These are phyloP conservation scores for Microdochium bolleyi DNA, from an alignment of 2,329 filamentous ascomycete genomes.

Conservation along the genomic window DNA sequence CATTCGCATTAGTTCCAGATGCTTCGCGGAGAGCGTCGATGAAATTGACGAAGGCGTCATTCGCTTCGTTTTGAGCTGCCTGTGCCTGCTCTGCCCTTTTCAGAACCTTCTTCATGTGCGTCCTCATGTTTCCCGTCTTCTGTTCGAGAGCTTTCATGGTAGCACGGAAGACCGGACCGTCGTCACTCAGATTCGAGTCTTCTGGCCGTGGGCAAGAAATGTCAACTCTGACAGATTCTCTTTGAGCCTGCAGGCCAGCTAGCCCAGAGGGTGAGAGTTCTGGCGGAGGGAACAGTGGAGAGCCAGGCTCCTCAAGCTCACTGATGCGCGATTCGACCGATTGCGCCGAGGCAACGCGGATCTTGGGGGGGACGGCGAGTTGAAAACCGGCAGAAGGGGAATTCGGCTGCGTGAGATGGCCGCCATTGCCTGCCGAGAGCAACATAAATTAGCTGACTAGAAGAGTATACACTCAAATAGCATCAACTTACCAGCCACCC, in stretches of 20 bases:
- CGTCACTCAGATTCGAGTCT: constrained; percentile 77
- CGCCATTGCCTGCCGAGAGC: not conserved
- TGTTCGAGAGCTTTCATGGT: constrained; percentile 96
- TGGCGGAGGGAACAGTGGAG: constrained; percentile 33
- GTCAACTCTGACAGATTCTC: constrained; percentile 69
- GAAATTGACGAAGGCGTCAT: constrained; percentile 76
- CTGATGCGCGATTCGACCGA: constrained; percentile 80
- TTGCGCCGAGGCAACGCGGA: constrained; percentile 78
- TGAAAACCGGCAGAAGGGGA: constrained; percentile 68
- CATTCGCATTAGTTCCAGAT: constrained; percentile 85
- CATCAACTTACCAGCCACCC: constrained; percentile 65
- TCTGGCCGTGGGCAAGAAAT: constrained; percentile 82
- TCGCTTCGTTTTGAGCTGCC: constrained; percentile 71
- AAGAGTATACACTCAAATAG: not conserved
- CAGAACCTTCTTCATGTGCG: constrained; percentile 91
- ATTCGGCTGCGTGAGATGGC: constrained; percentile 45
- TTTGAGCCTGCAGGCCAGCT: constrained; percentile 9
- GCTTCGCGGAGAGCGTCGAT: constrained; percentile 82
- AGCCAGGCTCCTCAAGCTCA: constrained; percentile 56
- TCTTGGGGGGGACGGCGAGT: constrained; percentile 63
- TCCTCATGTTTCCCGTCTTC: constrained; percentile 90
- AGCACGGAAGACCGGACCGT: constrained; percentile 90
- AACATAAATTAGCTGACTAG: not conserved
- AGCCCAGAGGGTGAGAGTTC: constrained; percentile 23
- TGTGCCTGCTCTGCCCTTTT: constrained; percentile 89